Conservation (phyloP, 805 yeast species). For the Pichia sporocuriosa region DNA sequence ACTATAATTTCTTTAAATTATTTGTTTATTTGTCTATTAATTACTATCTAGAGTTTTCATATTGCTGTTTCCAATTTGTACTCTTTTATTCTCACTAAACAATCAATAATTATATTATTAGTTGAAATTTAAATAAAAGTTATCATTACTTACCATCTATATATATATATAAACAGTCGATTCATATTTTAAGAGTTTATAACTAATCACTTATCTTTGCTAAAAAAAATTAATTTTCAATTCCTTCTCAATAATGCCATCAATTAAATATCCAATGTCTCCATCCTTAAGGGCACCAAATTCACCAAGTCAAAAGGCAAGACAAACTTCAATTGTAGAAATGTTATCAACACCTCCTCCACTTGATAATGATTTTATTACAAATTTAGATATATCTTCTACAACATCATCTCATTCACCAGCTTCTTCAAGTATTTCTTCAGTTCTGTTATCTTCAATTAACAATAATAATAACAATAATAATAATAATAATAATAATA, state of each 20-base stretch:
- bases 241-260: slow-evolving; percentile 11
- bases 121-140: too few species aligned
- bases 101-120: too few species aligned
- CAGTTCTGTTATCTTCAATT: slow-evolving; percentile 5
- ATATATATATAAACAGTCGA: too few species aligned
- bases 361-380: slow-evolving; percentile 28
- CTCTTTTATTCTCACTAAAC: too few species aligned
- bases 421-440: slow-evolving; percentile 5
- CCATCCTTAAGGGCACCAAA: slow-evolving; percentile 33
- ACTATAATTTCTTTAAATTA: too few species aligned
- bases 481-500: slow-evolving; percentile 6
- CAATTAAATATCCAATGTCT: slow-evolving; percentile 30
- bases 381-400: slow-evolving; percentile 8
- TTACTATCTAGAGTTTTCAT: too few species aligned
- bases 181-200: too few species aligned
- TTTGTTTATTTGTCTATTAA: too few species aligned
- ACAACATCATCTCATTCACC: slow-evolving; percentile 7
- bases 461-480: background rate
- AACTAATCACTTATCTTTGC: background rate
- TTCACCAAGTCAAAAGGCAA: slow-evolving; percentile 28
- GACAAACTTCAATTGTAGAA: slow-evolving; percentile 69
- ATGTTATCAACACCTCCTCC: slow-evolving; percentile 73
- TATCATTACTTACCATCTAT: background rate
- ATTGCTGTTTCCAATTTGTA: too few species aligned
- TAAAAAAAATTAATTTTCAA: background rate